Evolutionary conservation across 2,329 filamentous ascomycete genomes (phyloP).

Genomic region (Neonectria neomacrospora): DNA sequence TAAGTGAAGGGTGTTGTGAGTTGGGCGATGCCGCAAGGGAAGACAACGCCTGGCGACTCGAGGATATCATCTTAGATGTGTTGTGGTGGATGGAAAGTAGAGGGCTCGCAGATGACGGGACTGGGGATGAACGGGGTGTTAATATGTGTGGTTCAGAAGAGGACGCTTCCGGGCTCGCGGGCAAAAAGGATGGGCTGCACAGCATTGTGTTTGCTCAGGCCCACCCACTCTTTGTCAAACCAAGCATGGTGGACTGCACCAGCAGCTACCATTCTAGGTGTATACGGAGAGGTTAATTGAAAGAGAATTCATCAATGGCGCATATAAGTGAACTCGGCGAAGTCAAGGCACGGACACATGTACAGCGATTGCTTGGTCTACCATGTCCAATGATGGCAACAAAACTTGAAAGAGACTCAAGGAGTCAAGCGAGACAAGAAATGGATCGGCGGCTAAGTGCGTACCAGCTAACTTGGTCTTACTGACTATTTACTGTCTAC

Average conservation of each 20-base stretch:
- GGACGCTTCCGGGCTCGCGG: constrained; percentile 7
- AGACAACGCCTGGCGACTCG: not conserved
- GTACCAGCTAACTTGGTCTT: not conserved
- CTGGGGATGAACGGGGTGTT: constrained; percentile 7
- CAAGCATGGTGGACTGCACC: not conserved
- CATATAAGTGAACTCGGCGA: not conserved
- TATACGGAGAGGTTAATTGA: constrained; percentile 1
- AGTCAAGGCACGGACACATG: no score
- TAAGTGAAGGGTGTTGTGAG: constrained; percentile 49
- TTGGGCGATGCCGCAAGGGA: constrained; percentile 6
- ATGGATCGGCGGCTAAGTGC: not conserved
- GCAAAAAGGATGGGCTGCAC: constrained; percentile 10
- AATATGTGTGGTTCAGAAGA: constrained; percentile 15
- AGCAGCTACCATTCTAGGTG: not conserved
- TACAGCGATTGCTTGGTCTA: no score
- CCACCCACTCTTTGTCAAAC: not conserved
- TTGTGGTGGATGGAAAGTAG: constrained; percentile 10
- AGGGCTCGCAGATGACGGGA: not conserved
- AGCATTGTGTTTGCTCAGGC: constrained; percentile 3
- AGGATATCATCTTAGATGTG: constrained; percentile 22
- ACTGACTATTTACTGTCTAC: no score
- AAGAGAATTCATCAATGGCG: not conserved
- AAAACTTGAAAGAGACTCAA: not conserved
- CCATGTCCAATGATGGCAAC: no score
- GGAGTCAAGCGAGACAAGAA: not conserved